These are phyloP conservation scores for Pythium utonaiense DNA, from an alignment of 352 stramenopile species.

Conservation along the genomic window DNA sequence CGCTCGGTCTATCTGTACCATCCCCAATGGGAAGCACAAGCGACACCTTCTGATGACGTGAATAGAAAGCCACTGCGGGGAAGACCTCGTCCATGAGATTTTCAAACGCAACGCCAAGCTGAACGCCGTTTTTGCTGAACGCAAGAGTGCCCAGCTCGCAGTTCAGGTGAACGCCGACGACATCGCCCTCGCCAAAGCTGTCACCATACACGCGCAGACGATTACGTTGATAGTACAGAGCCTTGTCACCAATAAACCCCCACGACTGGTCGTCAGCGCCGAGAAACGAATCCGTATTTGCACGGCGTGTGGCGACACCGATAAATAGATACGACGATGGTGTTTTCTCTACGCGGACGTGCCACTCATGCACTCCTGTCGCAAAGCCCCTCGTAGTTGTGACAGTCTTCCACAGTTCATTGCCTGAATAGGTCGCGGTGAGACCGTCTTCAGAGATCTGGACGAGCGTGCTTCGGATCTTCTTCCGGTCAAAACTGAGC, in stretches of 20 bases:
- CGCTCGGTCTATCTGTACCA: neutral
- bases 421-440: constrained; percentile 64
- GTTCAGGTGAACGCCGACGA: constrained; percentile 80
- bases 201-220: constrained; percentile 90
- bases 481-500: constrained; percentile 54
- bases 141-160: constrained; percentile 81
- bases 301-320: constrained; percentile 90
- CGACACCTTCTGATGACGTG: constrained; percentile 78
- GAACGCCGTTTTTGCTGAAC: constrained; percentile 88
- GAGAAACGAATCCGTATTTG: constrained; percentile 95
- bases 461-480: constrained; percentile 59
- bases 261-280: constrained; percentile 96
- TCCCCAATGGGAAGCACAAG: constrained; percentile 23
- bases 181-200: constrained; percentile 81
- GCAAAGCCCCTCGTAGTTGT: constrained; percentile 66
- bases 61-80: constrained; percentile 92
- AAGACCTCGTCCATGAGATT: constrained; percentile 88
- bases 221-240: constrained; percentile 97
- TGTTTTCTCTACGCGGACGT: constrained; percentile 93
- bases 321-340: constrained; percentile 96
- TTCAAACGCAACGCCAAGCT: constrained; percentile 89
- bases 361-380: constrained; percentile 77
- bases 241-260: constrained; percentile 98
- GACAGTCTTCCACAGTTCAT: constrained; percentile 90
- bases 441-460: constrained; percentile 60